phyloP scores from a whole-genome alignment of 148 eudicot species.

The Rhododendron henanense region DNA sequence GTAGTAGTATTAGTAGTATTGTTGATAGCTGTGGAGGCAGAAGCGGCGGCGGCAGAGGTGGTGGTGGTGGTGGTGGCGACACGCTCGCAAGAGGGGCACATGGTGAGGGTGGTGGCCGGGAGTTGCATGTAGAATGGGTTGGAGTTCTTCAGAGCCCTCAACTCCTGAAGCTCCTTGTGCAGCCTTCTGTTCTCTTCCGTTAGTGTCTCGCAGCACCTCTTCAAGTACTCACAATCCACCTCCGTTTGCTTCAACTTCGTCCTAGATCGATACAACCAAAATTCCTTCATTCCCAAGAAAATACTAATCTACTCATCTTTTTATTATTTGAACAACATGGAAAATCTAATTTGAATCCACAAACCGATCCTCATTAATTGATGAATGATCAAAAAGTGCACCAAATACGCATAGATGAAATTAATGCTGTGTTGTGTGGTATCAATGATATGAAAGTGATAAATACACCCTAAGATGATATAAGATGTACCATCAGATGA shows the following conservation, averaged over 20 bases:
- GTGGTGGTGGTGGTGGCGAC: conserved; percentile 40
- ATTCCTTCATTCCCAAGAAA: background rate
- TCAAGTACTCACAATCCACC: conserved; percentile 59
- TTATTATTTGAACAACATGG: background rate
- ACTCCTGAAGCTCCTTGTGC: conserved; percentile 50
- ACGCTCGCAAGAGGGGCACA: conserved; percentile 62
- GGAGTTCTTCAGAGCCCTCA: conserved; percentile 42
- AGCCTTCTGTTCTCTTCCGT: conserved; percentile 50
- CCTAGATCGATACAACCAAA: conserved; percentile 13
- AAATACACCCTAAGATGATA: too few species aligned
- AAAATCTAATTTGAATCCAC: background rate
- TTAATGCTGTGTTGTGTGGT: background rate
- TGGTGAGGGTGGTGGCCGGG: conserved; percentile 59
- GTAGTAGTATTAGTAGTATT: background rate
- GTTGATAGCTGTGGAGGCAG: background rate
- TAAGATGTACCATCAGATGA: too few species aligned
- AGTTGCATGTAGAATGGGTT: conserved; percentile 44
- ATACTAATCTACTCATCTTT: too few species aligned
- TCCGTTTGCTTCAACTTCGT: conserved; percentile 64
- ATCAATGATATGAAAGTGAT: too few species aligned
- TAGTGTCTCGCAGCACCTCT: conserved; percentile 51
- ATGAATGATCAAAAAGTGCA: background rate
- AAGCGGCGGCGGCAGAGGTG: conserved; percentile 8
- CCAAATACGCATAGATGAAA: background rate
- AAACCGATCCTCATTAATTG: too few species aligned